phyloP scores from a whole-genome alignment of 805 yeast species.

The Pichia eremophila region DNA sequence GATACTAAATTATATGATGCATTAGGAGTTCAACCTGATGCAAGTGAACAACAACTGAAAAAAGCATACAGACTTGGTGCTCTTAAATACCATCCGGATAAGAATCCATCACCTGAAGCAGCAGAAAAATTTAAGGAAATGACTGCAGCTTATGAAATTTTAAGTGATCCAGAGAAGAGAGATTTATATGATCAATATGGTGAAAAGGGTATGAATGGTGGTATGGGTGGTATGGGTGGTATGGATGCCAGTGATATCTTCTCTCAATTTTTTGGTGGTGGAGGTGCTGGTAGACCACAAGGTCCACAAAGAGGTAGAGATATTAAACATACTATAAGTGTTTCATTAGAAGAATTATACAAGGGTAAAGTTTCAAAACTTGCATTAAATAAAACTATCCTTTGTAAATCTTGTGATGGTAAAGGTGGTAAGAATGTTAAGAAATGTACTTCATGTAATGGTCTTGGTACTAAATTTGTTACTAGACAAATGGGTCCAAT shows the following conservation, averaged over 20 bases:
- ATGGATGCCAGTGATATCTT: constrained; percentile 44
- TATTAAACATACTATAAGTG: constrained; percentile 78
- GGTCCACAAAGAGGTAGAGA: constrained; percentile 89
- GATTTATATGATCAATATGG: constrained; percentile 84
- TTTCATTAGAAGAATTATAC: constrained; percentile 86
- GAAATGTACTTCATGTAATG: constrained; percentile 80
- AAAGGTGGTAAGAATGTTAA: constrained; percentile 92
- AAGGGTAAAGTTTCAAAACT: constrained; percentile 90
- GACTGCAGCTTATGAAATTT: constrained; percentile 79
- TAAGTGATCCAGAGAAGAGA: constrained; percentile 83
- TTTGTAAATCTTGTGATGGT: constrained; percentile 87
- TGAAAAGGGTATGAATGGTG: constrained; percentile 83
- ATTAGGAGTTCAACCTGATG: constrained; percentile 62
- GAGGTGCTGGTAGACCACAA: constrained; percentile 51
- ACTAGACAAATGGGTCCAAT: constrained; percentile 99
- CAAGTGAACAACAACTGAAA: constrained; percentile 63
- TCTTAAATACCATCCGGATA: constrained; percentile 75
- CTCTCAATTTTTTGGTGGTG: constrained; percentile 50
- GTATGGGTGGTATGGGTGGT: constrained; percentile 50
- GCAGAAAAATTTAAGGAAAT: constrained; percentile 92
- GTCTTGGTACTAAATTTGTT: constrained; percentile 83
- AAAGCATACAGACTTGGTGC: constrained; percentile 80
- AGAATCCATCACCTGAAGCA: constrained; percentile 78
- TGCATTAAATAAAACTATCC: constrained; percentile 84
- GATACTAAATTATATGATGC: constrained; percentile 72